These are phyloP conservation scores for Serendipita vermifera DNA, from an alignment of 768 basidiomycete genomes.

Conservation along the genomic window DNA sequence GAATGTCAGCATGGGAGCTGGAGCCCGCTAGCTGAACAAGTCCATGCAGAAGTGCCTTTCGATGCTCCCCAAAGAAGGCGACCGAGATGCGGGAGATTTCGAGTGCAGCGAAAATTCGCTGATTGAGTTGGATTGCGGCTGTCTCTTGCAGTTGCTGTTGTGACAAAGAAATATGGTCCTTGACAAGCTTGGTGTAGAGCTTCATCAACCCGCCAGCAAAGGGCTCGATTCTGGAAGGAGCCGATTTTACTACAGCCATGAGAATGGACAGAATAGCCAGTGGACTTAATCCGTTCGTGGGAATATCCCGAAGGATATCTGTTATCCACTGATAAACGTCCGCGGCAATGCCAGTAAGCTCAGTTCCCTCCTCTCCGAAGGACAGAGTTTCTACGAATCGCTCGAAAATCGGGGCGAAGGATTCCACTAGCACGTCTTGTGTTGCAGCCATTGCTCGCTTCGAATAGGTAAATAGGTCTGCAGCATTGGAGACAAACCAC, in stretches of 20 bases:
- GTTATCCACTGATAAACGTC: slow-evolving; percentile 18
- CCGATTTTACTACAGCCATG: slow-evolving; percentile 65
- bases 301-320: slow-evolving; percentile 16
- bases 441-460: slow-evolving; percentile 78
- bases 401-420: slow-evolving; percentile 71
- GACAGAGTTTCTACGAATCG: slow-evolving; percentile 59
- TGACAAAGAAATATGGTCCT: slow-evolving; percentile 58
- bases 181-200: slow-evolving; percentile 69
- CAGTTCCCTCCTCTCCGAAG: slow-evolving; percentile 55
- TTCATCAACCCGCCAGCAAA: slow-evolving; percentile 68
- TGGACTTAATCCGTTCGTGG: not conserved
- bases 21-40: slow-evolving; percentile 79
- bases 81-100: slow-evolving; percentile 76
- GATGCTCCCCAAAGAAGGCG: slow-evolving; percentile 73
- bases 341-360: slow-evolving; percentile 12
- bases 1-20: slow-evolving; percentile 66
- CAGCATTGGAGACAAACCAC: slow-evolving; percentile 67
- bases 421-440: slow-evolving; percentile 66
- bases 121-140: slow-evolving; percentile 47
- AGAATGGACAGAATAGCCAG: slow-evolving; percentile 74
- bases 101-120: slow-evolving; percentile 60
- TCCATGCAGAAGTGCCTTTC: slow-evolving; percentile 63
- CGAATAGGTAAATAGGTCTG: slow-evolving; percentile 64
- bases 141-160: slow-evolving; percentile 25
- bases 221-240: slow-evolving; percentile 71